A percentile compares a stretch with the other conserved stretches of the same genome.
phyloP scores from a whole-genome alignment of 495 filamentous ascomycete species.

The Neurospora cerealis region DNA sequence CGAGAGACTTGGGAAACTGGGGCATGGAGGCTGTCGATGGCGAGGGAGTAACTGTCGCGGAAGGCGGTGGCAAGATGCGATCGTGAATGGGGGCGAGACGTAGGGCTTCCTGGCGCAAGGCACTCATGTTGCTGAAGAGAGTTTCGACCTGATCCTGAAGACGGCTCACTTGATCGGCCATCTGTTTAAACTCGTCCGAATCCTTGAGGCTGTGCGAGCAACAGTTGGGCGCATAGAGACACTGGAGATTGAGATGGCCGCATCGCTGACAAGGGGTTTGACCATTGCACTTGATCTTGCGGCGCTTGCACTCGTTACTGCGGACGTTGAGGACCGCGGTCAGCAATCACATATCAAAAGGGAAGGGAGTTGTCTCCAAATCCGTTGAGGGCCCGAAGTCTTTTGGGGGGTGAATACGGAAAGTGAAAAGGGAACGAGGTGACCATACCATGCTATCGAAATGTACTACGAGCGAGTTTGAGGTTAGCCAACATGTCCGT shows the following conservation, averaged over 20 bases:
- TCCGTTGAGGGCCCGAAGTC: not conserved
- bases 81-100: constrained; percentile 34
- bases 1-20: constrained; percentile 15
- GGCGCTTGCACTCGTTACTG: constrained; percentile 79
- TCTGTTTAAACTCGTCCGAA: constrained; percentile 73
- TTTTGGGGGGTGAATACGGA: not conserved
- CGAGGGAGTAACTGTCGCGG: constrained; percentile 21
- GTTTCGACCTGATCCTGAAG: constrained; percentile 81
- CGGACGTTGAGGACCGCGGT: not conserved
- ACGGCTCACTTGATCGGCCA: constrained; percentile 60
- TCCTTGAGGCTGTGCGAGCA: constrained; percentile 73
- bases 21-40: constrained; percentile 25
- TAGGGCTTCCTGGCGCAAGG: constrained; percentile 41
- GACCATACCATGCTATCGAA: constrained; percentile 75
- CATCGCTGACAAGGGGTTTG: constrained; percentile 75
- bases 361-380: not conserved
- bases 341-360: not conserved
- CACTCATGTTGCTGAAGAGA: constrained; percentile 59
- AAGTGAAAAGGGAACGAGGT: not conserved
- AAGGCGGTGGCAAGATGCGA: constrained; percentile 22
- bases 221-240: constrained; percentile 87
- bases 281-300: constrained; percentile 91
- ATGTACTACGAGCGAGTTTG: constrained; percentile 51
- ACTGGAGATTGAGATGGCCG: constrained; percentile 69
- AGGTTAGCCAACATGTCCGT: not conserved